A percentile compares a stretch with the other conserved stretches of the same genome.
These are phyloP conservation scores for Citrus maxima DNA, from an alignment of 345 rosid species.

Conservation along the genomic window DNA sequence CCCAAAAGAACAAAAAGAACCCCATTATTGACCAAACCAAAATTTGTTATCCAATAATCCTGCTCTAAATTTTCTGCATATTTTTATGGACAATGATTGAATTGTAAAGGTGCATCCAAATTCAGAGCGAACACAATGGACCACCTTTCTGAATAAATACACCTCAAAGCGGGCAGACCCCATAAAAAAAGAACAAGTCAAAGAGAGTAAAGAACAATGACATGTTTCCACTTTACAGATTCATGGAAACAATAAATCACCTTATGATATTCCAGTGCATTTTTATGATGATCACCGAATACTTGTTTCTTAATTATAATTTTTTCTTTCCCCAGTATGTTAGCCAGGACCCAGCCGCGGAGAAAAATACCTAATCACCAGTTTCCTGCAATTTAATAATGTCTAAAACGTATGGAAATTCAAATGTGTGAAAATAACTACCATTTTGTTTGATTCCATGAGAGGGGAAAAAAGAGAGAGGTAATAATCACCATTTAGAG, in stretches of 20 bases:
- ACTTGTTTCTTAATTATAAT: no score
- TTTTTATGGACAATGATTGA: not conserved
- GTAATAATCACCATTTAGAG: no score
- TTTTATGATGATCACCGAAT: not conserved
- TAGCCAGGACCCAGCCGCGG: no score
- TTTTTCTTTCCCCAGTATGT: no score
- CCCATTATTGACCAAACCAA: not conserved
- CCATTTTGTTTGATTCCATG: not conserved
- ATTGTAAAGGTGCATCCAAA: not conserved
- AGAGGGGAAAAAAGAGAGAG: no score
- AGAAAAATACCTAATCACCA: not conserved
- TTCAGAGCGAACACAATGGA: not conserved
- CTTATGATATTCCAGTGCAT: not conserved
- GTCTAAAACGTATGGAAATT: not conserved
- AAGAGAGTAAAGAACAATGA: conserved; percentile 11
- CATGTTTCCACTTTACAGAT: conserved; percentile 21
- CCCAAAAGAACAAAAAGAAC: not conserved
- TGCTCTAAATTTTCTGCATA: not conserved
- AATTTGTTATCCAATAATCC: not conserved
- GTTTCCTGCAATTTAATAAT: no score
- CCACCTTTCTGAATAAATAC: not conserved
- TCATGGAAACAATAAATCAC: conserved; percentile 6
- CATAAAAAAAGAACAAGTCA: not conserved
- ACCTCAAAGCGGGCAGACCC: not conserved
- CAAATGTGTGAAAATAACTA: not conserved